Conservation (phyloP, 208 protist species). For the Crithidia mellificae region DNA sequence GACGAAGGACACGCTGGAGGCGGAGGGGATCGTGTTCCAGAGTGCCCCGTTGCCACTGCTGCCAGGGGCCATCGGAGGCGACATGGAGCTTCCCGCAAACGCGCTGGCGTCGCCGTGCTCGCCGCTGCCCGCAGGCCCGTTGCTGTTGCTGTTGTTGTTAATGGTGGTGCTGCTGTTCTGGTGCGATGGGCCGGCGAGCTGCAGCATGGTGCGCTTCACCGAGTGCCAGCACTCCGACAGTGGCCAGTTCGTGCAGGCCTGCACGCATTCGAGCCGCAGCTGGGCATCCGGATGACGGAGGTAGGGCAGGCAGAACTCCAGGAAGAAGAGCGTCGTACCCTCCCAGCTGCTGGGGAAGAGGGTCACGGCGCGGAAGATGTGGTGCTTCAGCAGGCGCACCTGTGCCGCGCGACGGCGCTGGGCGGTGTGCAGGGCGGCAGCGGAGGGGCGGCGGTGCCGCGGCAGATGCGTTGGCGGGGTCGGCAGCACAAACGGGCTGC, state of each 20-base stretch:
- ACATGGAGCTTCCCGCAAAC: background rate
- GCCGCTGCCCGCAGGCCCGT: background rate
- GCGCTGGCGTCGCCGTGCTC: background rate
- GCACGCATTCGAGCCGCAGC: slow-evolving; percentile 64
- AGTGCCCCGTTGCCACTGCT: background rate
- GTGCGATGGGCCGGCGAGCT: background rate
- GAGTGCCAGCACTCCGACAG: slow-evolving; percentile 39
- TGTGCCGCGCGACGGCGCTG: slow-evolving; percentile 21
- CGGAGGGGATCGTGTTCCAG: background rate
- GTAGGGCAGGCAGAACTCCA: slow-evolving; percentile 75
- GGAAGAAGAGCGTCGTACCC: slow-evolving; percentile 56
- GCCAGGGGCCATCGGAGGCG: background rate
- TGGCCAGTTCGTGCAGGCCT: slow-evolving; percentile 56
- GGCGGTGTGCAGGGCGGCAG: background rate
- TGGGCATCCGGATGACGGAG: slow-evolving; percentile 56
- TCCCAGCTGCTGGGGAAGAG: slow-evolving; percentile 60
- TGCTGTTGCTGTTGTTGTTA: background rate
- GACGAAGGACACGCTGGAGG: background rate
- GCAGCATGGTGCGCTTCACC: slow-evolving; percentile 7
- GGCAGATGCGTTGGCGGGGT: slow-evolving; percentile 4
- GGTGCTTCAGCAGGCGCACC: slow-evolving; percentile 44
- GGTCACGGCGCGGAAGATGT: slow-evolving; percentile 68
- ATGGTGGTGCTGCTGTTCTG: background rate
- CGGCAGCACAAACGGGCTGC: slow-evolving; percentile 9
- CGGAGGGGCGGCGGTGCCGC: slow-evolving; percentile 1